Evolutionary conservation across 1,284 basidiomycete genomes (phyloP).

Genomic region (Malassezia dermatis): DNA sequence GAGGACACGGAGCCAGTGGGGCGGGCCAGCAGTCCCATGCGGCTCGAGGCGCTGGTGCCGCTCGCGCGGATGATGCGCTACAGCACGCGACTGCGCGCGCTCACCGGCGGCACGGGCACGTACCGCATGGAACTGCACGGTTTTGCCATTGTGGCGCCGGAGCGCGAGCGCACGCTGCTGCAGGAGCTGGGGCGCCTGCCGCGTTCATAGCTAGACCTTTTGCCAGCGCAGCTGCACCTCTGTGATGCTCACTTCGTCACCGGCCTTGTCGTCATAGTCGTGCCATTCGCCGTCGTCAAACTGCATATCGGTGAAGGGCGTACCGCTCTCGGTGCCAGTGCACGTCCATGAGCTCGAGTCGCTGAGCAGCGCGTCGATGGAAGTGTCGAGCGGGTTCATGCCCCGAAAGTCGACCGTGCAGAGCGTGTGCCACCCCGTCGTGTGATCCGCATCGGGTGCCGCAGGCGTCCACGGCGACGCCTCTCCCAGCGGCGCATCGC

Average conservation of each 20-base stretch:
- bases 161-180: conserved; percentile 32
- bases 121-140: conserved; percentile 70
- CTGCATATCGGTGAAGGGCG: conserved; percentile 29
- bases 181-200: conserved; percentile 27
- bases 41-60: conserved; percentile 56
- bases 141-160: conserved; percentile 53
- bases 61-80: conserved; percentile 70
- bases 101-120: conserved; percentile 68
- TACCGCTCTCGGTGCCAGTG: conserved; percentile 25
- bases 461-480: conserved; percentile 27
- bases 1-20: conserved; percentile 30
- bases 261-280: conserved; percentile 46
- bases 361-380: conserved; percentile 7
- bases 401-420: conserved; percentile 43
- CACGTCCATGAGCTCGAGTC: conserved; percentile 35
- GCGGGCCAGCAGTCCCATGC: conserved; percentile 21
- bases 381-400: conserved; percentile 23
- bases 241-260: conserved; percentile 34
- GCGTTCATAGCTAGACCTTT: conserved; percentile 7
- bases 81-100: conserved; percentile 62
- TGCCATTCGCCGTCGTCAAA: conserved; percentile 47
- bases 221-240: conserved; percentile 29
- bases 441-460: conserved; percentile 14
- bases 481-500: conserved; percentile 21
- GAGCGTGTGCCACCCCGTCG: conserved; percentile 29